These are phyloP conservation scores for Monilinia polystroma DNA, from an alignment of 2,329 filamentous ascomycete genomes.

Conservation along the genomic window DNA sequence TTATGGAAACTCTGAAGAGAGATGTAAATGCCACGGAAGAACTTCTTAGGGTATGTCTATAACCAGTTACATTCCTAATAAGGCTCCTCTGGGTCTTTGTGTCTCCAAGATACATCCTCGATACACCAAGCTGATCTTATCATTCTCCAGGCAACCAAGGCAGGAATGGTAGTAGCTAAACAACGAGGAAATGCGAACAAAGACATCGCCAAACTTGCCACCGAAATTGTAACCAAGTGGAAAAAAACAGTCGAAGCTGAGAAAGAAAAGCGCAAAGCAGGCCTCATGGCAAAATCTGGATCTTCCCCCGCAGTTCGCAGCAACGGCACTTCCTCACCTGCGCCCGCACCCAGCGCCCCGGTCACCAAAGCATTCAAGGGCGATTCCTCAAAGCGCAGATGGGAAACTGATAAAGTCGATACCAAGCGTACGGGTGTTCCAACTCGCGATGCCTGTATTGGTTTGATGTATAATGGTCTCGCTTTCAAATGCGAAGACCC, in stretches of 20 bases:
- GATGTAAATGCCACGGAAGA: conserved; percentile 85
- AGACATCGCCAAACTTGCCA: conserved; percentile 73
- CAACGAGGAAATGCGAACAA: conserved; percentile 74
- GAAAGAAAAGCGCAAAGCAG: conserved; percentile 52
- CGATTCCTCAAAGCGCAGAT: conserved; percentile 76
- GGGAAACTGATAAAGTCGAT: conserved; percentile 78
- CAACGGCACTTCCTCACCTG: conserved; percentile 34
- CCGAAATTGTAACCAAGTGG: conserved; percentile 86
- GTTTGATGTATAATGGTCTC: conserved; percentile 90
- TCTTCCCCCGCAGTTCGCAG: conserved; percentile 32
- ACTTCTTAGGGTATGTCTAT: conserved; percentile 67
- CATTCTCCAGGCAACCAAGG: conserved; percentile 67
- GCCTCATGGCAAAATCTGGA: conserved; percentile 28
- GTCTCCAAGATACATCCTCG: background rate
- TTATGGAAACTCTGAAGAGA: conserved; percentile 77
- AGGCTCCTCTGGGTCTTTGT: conserved; percentile 9
- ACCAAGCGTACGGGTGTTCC: conserved; percentile 71
- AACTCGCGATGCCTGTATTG: conserved; percentile 80
- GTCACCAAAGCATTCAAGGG: conserved; percentile 54
- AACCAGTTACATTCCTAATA: conserved; percentile 30
- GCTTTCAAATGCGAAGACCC: conserved; percentile 69
- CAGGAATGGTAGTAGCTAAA: conserved; percentile 86
- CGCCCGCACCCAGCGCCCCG: conserved; percentile 43
- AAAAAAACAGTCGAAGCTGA: conserved; percentile 71
- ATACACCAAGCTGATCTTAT: conserved; percentile 23